Evolutionary conservation across 768 basidiomycete genomes (phyloP).

Genomic region (Hygrocybe coccinea): DNA sequence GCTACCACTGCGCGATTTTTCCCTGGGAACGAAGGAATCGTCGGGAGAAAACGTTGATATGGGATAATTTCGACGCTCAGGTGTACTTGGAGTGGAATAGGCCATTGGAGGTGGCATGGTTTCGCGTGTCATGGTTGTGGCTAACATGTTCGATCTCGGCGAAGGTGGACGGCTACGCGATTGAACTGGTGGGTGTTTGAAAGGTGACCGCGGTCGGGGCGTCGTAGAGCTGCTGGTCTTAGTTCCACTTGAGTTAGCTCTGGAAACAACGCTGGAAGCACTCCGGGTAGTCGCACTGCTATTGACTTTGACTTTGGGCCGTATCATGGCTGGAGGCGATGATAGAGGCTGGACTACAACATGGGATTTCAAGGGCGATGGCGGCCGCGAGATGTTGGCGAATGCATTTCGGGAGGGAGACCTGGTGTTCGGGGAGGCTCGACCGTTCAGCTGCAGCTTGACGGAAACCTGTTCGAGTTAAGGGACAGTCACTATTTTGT

Average conservation of each 20-base stretch:
- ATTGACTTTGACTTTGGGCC: slow-evolving; percentile 62
- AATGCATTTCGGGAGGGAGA: background rate
- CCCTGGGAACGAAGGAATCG: slow-evolving; percentile 12
- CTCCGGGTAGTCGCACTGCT: slow-evolving; percentile 44
- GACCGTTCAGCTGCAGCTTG: slow-evolving; percentile 40
- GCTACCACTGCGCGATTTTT: slow-evolving; percentile 27
- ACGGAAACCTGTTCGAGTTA: slow-evolving; percentile 45
- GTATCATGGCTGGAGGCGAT: slow-evolving; percentile 22
- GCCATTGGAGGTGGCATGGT: slow-evolving; percentile 29
- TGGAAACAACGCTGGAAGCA: slow-evolving; percentile 14
- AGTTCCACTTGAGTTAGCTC: slow-evolving; percentile 1
- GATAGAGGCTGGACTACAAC: slow-evolving; percentile 15
- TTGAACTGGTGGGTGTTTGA: slow-evolving; percentile 40
- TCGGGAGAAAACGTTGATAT: slow-evolving; percentile 26
- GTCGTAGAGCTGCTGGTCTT: slow-evolving; percentile 21
- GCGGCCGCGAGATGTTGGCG: slow-evolving; percentile 18
- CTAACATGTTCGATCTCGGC: slow-evolving; percentile 22
- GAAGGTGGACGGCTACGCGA: slow-evolving; percentile 33
- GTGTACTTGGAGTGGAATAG: slow-evolving; percentile 31
- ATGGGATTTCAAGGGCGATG: slow-evolving; percentile 39
- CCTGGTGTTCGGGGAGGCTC: background rate
- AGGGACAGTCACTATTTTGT: slow-evolving; percentile 10
- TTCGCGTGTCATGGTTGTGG: slow-evolving; percentile 22
- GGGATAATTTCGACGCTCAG: slow-evolving; percentile 29
- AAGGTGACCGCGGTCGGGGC: slow-evolving; percentile 41